These are phyloP conservation scores for Colletotrichum paranaense DNA, from an alignment of 2,329 filamentous ascomycete species.

Conservation along the genomic window DNA sequence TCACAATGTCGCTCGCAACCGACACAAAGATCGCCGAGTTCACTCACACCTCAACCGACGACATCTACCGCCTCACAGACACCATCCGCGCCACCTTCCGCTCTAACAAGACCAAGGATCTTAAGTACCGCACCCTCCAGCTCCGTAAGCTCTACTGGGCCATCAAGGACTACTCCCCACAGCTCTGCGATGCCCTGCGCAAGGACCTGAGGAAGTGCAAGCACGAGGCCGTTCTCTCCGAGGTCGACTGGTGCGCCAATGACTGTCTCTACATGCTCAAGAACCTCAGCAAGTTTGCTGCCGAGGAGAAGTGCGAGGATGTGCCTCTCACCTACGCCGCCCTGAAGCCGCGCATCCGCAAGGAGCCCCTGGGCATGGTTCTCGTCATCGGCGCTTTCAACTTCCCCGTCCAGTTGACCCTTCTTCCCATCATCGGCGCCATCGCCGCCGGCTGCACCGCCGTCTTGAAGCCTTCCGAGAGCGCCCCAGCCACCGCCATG, in stretches of 20 bases:
- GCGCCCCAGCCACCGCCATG: slow-evolving; percentile 79
- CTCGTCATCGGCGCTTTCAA: slow-evolving; percentile 95
- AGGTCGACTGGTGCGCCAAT: slow-evolving; percentile 82
- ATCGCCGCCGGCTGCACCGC: slow-evolving; percentile 93
- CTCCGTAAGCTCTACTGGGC: slow-evolving; percentile 97
- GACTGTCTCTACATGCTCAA: slow-evolving; percentile 84
- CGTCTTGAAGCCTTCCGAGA: slow-evolving; percentile 91
- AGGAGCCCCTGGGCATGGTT: slow-evolving; percentile 87
- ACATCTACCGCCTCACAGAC: slow-evolving; percentile 71
- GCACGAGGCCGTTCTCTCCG: slow-evolving; percentile 79
- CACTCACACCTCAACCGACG: slow-evolving; percentile 71
- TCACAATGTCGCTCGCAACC: slow-evolving; percentile 50
- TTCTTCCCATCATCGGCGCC: slow-evolving; percentile 86
- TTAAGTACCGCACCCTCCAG: slow-evolving; percentile 86
- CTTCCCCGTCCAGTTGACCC: slow-evolving; percentile 85
- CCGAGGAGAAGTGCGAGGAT: slow-evolving; percentile 81
- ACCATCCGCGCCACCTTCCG: slow-evolving; percentile 76
- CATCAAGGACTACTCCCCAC: slow-evolving; percentile 79
- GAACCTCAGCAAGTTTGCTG: slow-evolving; percentile 83
- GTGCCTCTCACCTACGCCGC: slow-evolving; percentile 75
- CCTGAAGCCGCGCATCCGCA: slow-evolving; percentile 80
- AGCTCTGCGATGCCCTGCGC: slow-evolving; percentile 79
- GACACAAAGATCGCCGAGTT: slow-evolving; percentile 59
- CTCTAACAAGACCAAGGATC: slow-evolving; percentile 82
- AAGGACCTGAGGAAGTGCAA: slow-evolving; percentile 82